A percentile compares a stretch with the other conserved stretches of the same genome.
Conservation (phyloP, 2,329 filamentous ascomycete species). For the Karstenula rhodostoma region DNA sequence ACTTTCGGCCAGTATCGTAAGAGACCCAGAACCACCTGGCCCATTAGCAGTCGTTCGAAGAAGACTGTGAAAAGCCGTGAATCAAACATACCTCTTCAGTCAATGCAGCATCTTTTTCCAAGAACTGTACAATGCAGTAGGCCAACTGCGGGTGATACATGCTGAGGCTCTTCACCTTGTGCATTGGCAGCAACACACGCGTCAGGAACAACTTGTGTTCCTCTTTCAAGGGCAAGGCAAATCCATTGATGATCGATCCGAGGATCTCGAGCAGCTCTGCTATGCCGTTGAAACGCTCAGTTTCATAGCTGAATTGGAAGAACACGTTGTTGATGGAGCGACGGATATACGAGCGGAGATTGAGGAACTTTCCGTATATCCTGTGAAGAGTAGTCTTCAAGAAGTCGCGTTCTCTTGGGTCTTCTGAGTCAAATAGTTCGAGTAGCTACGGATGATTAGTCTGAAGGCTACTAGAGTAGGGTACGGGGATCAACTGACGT, state of each 20-base stretch:
- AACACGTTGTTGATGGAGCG: conserved; percentile 99
- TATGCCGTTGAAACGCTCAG: conserved; percentile 97
- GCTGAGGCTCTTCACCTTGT: conserved; percentile 98
- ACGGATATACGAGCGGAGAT: conserved; percentile 94
- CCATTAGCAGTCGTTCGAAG: conserved; percentile 25
- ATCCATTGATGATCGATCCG: conserved; percentile 98
- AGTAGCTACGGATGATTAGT: conserved; percentile 67
- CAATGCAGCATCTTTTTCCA: conserved; percentile 95
- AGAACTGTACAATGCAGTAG: conserved; percentile 98
- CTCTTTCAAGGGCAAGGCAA: conserved; percentile 94
- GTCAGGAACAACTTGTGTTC: conserved; percentile 99
- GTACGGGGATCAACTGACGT: conserved; percentile 56
- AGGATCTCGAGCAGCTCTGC: conserved; percentile 96
- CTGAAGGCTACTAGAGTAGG: neutral
- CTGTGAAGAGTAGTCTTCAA: conserved; percentile 97
- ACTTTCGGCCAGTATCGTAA: conserved; percentile 99
- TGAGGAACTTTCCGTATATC: conserved; percentile 99
- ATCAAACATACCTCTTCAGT: conserved; percentile 82
- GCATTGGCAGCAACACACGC: conserved; percentile 86
- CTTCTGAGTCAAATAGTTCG: conserved; percentile 98
- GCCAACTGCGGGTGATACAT: conserved; percentile 99
- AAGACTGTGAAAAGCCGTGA: neutral
- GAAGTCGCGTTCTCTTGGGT: conserved; percentile 95
- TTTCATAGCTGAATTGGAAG: conserved; percentile 99
- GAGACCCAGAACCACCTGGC: conserved; percentile 87